Conservation (phyloP, 768 basidiomycete species). For the Pulveroboletus frians region DNA sequence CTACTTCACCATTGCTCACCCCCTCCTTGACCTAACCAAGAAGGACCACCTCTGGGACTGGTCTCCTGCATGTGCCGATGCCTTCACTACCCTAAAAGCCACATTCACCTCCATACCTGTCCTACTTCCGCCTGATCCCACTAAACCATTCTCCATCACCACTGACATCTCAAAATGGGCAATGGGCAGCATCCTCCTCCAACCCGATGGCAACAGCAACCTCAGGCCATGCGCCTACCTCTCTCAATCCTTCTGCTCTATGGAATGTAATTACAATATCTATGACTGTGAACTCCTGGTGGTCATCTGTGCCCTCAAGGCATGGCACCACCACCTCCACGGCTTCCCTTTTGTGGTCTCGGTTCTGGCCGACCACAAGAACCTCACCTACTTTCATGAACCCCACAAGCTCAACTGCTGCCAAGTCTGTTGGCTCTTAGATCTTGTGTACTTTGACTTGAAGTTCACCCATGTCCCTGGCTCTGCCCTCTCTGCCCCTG, state of each 20-base stretch:
- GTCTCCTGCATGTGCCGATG: no score
- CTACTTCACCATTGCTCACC: no score
- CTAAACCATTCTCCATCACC: no score
- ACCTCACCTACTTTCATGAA: not conserved
- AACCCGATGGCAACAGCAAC: not conserved
- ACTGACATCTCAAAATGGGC: not conserved
- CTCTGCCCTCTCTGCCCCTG: no score
- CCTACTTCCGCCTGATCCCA: not conserved
- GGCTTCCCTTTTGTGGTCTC: rapidly evolving
- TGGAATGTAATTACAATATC: not conserved
- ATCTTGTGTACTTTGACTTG: not conserved
- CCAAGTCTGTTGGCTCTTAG: not conserved
- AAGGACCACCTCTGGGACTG: no score
- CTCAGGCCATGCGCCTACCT: not conserved
- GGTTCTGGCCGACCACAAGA: not conserved
- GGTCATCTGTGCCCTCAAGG: rapidly evolving
- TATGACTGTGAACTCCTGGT: not conserved
- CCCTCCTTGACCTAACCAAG: not conserved
- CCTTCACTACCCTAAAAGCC: rapidly evolving
- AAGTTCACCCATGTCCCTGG: not conserved
- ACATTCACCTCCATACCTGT: not conserved
- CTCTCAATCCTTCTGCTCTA: not conserved
- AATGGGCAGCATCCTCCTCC: rapidly evolving
- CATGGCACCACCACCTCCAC: rapidly evolving
- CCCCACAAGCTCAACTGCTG: not conserved